Base-by-base conservation (phyloP, 2,329 filamentous ascomycete species). In the Fusarium sp. region DNA sequence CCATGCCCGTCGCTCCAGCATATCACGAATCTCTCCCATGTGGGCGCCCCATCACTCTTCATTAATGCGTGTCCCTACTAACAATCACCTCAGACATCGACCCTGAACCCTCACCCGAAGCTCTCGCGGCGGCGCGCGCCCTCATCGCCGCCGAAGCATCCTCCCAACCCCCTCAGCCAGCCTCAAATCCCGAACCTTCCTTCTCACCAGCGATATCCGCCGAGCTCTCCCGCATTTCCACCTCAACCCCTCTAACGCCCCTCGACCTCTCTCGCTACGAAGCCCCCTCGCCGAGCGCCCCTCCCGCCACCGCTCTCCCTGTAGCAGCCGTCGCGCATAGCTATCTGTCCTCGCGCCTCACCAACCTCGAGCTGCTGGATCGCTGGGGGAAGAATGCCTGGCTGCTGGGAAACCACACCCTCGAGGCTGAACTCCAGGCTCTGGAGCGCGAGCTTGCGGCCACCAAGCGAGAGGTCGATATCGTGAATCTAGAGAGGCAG, bases 351-450 rank as follows among this genome's bases (percentile, higher is more conserved):
- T 75, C 81, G n/a, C 86, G 89, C 4, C 78, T 83, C 37, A 75
- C 84, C 34, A 86, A 89, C 80, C 88, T 97, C 16, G 83, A 85
- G 1, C 86, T 97, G n/a, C 88, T 97, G 18, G 93, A 96, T 75
- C 86, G 86, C 53, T 91, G 91, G 80, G 96, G 95, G 72, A 94
- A 94, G 82, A 97, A 97, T 79, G 92, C 94, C 10, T 98, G 96
- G 95, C 85, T 99, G 59, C 87, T 97, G 9, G 89, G 89, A 7
- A 99, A 99, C 80, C 89, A 91, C 73, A 90, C 93, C 72, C 80
- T 94, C 18, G 95, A 98, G 81, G 88, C 89, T 44, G 87, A 94
- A 43, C 72, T 82, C 23, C 86, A 87, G 53, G 80, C 80, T 12
- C 76, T 97, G 28, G 95, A 98, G 85, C 85, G 85, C 46, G 94